Base-by-base conservation (phyloP, 352 stramenopile genomes). In the Phytophthora pisi region DNA sequence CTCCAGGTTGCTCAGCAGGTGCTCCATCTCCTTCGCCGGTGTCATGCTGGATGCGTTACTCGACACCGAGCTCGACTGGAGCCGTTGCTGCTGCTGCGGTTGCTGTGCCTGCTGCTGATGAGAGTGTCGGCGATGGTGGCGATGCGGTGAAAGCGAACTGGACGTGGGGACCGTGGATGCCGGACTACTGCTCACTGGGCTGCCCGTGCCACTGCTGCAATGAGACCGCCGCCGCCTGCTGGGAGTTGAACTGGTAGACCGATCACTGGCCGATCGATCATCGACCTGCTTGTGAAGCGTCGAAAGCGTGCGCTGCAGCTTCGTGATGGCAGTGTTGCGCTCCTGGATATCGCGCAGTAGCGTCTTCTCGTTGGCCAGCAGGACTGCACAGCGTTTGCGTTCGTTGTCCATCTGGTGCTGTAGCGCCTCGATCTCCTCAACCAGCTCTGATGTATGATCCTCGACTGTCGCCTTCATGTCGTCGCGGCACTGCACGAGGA, bases 291-390 rank as follows among this genome's bases (percentile, higher is more conserved):
- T 71, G 38, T 88, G 72, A 45, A 85, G 59, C 43, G 51, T 31
- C 6, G 79, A 65, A 23, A 91, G 42, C 3, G 70, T 77, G 16
- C 72, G 78, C 55, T 93, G 70, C 10, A 93, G 64, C 61, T 84
- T 89, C 15, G 58, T 59, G 51, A 91, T 75, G 24, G 71, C 71
- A 9, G 72, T 47, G 51, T 86, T 88, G n/a, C 83, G 81, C 52
- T 93, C 82, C n/a, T 82, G 79, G 40, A 93, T 77, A 61, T 93
- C 85, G 8, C 82, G 81, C 49, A 90, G 57, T 50, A 93, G 65
- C 10, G 74, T 88, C 64, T 91, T 89, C 61, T 93, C 85, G 55
- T 93, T 91, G 13, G 61, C 36, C 9, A 90, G 51, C 47, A 93
- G 62, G n/a, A 86, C 72, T 3, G 77, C 81, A 57, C 77, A 89